A percentile compares a stretch with the other conserved stretches of the same genome.
Evolutionary conservation across 352 stramenopile genomes (phyloP).

Genomic region (Globisporangium radiosum): DNA sequence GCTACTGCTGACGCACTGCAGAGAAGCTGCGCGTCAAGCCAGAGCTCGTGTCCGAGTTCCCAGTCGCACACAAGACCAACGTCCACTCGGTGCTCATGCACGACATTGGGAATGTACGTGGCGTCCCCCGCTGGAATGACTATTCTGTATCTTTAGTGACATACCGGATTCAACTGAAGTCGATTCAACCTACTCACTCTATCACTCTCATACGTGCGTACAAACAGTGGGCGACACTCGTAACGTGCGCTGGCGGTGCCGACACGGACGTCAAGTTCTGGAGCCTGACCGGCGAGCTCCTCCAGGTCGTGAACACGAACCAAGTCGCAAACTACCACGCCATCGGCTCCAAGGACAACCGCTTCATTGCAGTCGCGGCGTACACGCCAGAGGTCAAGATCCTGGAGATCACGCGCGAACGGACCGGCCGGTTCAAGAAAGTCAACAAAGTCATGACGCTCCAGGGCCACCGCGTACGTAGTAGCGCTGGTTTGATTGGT

Average conservation of each 20-base stretch:
- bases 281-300: constrained; percentile 50
- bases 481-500: not conserved
- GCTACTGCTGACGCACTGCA: constrained; percentile 8
- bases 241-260: constrained; percentile 57
- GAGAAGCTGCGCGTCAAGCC: constrained; percentile 75
- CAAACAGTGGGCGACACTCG: constrained; percentile 59
- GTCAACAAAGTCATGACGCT: constrained; percentile 82
- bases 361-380: constrained; percentile 69
- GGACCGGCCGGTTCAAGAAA: constrained; percentile 72
- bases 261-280: constrained; percentile 85
- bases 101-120: constrained; percentile 56
- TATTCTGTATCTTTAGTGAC: too few species aligned
- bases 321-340: constrained; percentile 79
- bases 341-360: constrained; percentile 75
- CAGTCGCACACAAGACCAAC: constrained; percentile 59
- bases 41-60: constrained; percentile 59
- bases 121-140: too few species aligned
- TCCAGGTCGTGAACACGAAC: constrained; percentile 76
- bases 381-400: constrained; percentile 84
- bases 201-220: not conserved
- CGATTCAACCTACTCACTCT: not conserved
- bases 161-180: too few species aligned
- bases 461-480: constrained; percentile 61
- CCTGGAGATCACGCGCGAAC: constrained; percentile 73
- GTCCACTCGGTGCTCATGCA: constrained; percentile 82